These are phyloP conservation scores for Hymenoscyphus scutula DNA, from an alignment of 2,329 filamentous ascomycete species.

Conservation along the genomic window DNA sequence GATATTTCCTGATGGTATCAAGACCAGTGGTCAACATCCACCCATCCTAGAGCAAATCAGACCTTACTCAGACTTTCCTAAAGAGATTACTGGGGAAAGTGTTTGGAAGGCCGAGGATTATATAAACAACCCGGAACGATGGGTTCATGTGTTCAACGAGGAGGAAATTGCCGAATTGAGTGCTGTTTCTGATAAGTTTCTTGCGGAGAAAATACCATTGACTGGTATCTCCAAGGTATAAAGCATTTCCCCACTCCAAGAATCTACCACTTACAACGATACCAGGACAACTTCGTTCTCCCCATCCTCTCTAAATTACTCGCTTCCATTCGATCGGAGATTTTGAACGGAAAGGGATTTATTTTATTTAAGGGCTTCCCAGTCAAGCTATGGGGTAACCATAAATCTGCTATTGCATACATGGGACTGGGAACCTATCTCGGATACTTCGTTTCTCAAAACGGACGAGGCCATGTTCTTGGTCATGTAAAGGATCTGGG, in stretches of 20 bases:
- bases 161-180: conserved; percentile 68
- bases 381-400: conserved; percentile 69
- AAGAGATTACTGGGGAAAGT: conserved; percentile 67
- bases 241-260: background rate
- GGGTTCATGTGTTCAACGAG: conserved; percentile 68
- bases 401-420: conserved; percentile 83
- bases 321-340: conserved; percentile 56
- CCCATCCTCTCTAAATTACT: conserved; percentile 55
- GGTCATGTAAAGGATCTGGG: conserved; percentile 88
- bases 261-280: conserved; percentile 1
- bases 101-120: conserved; percentile 60
- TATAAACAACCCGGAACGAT: conserved; percentile 43
- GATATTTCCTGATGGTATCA: conserved; percentile 38
- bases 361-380: conserved; percentile 86
- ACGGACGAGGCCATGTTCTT: conserved; percentile 79
- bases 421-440: conserved; percentile 85
- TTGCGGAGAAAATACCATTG: conserved; percentile 61
- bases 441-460: conserved; percentile 85
- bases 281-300: conserved; percentile 55
- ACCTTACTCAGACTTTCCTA: conserved; percentile 69
- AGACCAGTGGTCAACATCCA: conserved; percentile 66
- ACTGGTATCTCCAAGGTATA: conserved; percentile 65
- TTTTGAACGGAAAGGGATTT: conserved; percentile 85
- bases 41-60: conserved; percentile 64
- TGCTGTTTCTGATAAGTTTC: conserved; percentile 65